Base-by-base conservation (phyloP, 306 rosid species). In the Acacia confusa region DNA sequence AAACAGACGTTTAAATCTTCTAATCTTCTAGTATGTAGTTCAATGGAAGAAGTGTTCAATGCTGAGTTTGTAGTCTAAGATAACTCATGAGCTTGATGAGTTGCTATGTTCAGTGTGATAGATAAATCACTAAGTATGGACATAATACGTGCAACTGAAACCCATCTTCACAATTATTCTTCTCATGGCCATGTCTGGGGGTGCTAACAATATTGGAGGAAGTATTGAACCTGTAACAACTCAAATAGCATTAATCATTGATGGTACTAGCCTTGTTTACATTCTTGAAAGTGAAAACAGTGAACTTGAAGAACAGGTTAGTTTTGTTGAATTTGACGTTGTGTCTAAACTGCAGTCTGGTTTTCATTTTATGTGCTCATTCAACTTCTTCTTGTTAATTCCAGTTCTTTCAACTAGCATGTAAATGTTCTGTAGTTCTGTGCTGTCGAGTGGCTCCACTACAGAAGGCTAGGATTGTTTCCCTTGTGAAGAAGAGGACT, bases 391-490 rank as follows among this genome's bases (percentile, higher is more conserved):
- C n/a, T 12, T 78, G 28, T 79, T 77, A 38, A 28, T 75, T 75
- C 77, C 90, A 95, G 99, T 86, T 95, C 74, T 95, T 90, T 84
- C 85, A 92, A 83, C 88, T 95, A 32, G 89, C 97, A 10, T 79
- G 89, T 76, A 78, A 74, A 82, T 95, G 99, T 87, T 81, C 98
- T 10, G 98, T 92, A 79, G 98, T 95, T 86, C 97, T 95, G 40
- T 95, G 99, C 65, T 95, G 98, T 79, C 99, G 99, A 14, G 98
- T 95, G 58, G 99, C 99, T 78, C 99, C 99, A 1, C 74, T 93
- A 86, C 99, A 95, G 81, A 95, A 95, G 67, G 98, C 98, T 66
- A 98, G 98, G 36, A 93, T 93, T 48, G 91, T 93, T 77, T 83
- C 96, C 70, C 96, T 95, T 71, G 99, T 93, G 60, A 95, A 93